phyloP scores from a whole-genome alignment of 441 rosid genomes.

The Arabidopsis hybrid region DNA sequence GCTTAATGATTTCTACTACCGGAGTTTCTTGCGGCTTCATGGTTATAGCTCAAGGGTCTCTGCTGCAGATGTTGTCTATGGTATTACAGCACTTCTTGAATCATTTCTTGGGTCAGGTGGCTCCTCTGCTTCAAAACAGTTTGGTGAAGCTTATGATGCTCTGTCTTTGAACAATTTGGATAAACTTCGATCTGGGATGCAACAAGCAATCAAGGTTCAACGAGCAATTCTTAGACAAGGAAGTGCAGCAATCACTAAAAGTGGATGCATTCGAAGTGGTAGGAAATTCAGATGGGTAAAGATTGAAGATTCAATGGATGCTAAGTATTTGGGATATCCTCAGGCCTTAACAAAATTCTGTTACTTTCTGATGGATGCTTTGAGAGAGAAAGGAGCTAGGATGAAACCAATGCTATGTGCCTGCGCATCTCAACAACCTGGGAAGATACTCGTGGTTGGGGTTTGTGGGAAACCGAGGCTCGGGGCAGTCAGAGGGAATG shows the following conservation, averaged over 20 bases:
- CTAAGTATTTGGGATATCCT: constrained; percentile 87
- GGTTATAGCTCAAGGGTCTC: constrained; percentile 93
- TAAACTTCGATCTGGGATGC: constrained; percentile 84
- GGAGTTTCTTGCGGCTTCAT: constrained; percentile 79
- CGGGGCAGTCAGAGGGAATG: constrained; percentile 90
- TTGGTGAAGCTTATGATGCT: constrained; percentile 96
- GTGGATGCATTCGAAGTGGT: constrained; percentile 83
- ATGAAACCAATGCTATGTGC: constrained; percentile 94
- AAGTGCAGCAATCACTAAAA: constrained; percentile 85
- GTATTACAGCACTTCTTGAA: constrained; percentile 94
- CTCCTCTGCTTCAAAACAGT: constrained; percentile 83
- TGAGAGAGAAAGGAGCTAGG: constrained; percentile 92
- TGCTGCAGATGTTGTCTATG: constrained; percentile 95
- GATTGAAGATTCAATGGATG: constrained; percentile 80
- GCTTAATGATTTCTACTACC: constrained; percentile 81
- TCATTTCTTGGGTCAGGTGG: constrained; percentile 78
- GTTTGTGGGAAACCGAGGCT: constrained; percentile 93
- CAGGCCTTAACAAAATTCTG: constrained; percentile 95
- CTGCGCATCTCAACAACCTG: constrained; percentile 66
- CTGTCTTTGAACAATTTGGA: constrained; percentile 76
- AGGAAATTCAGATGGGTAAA: constrained; percentile 97
- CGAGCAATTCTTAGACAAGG: constrained; percentile 93
- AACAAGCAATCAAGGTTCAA: constrained; percentile 91
- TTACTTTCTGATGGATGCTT: constrained; percentile 94
- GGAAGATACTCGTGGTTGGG: constrained; percentile 84